A percentile compares a stretch with the other conserved stretches of the same genome.
Conservation (phyloP, 2,329 filamentous ascomycete species). For the Penicillium sp. region DNA sequence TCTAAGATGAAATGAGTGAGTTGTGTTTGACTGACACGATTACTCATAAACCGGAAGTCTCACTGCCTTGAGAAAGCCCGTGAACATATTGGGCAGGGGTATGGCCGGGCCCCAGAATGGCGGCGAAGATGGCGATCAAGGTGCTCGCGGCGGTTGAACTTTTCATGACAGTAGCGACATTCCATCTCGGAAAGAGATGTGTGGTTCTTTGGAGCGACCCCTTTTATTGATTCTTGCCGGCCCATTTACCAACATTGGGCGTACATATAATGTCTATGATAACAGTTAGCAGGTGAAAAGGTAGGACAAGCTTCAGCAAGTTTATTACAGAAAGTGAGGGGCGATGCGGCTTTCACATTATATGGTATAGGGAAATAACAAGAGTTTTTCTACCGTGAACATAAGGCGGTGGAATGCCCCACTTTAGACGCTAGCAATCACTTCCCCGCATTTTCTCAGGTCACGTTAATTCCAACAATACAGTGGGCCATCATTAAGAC, state of each 20-base stretch:
- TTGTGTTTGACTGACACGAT: not conserved
- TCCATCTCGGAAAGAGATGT: not conserved
- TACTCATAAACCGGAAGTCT: not conserved
- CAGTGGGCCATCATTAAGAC: no score
- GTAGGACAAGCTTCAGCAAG: not conserved
- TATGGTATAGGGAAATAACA: not conserved
- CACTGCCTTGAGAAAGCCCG: not conserved
- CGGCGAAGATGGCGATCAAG: not conserved
- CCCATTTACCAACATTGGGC: not conserved
- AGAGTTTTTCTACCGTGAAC: not conserved
- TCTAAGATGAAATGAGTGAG: not conserved
- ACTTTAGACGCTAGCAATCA: not conserved
- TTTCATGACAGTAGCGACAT: not conserved
- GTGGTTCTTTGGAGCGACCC: not conserved
- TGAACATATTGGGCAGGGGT: not conserved
- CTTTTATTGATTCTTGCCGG: not conserved
- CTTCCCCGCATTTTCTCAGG: not conserved
- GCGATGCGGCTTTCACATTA: not conserved
- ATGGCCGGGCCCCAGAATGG: not conserved
- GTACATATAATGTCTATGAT: not conserved
- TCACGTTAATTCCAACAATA: not conserved
- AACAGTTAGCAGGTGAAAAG: not conserved
- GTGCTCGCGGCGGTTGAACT: not conserved
- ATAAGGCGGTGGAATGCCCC: not conserved
- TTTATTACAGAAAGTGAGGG: not conserved